Evolutionary conservation across 441 rosid genomes (phyloP).

Genomic region (Erodium trifolium): DNA sequence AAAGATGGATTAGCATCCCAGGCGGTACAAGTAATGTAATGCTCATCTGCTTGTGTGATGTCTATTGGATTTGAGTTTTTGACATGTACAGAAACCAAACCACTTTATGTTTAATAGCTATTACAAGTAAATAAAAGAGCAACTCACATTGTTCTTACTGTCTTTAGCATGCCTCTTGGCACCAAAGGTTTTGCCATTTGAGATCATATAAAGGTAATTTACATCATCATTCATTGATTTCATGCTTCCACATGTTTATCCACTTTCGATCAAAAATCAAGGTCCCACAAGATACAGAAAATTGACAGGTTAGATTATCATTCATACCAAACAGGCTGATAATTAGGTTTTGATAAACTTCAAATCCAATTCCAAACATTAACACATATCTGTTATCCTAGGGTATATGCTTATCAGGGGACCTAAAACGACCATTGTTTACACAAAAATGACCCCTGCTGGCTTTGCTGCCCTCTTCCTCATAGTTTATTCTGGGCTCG

Average conservation of each 20-base stretch:
- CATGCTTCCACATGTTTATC: too few relatives aligned
- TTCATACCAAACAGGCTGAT: background rate
- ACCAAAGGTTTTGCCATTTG: background rate
- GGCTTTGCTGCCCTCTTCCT: conserved; percentile 8
- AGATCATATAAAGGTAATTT: too few relatives aligned
- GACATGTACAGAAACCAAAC: conserved; percentile 36
- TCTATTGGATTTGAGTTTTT: conserved; percentile 10
- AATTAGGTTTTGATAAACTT: background rate
- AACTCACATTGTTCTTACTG: conserved; percentile 10
- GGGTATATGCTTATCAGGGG: background rate
- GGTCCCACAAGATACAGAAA: background rate
- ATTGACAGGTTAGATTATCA: too few relatives aligned
- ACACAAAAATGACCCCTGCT: background rate
- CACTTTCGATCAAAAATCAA: background rate
- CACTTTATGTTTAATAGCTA: conserved; percentile 18
- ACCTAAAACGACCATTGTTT: background rate
- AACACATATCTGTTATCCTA: too few relatives aligned
- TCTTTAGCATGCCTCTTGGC: background rate
- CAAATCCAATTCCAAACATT: background rate
- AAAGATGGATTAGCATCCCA: conserved; percentile 31
- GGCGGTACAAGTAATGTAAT: conserved; percentile 21
- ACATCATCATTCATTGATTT: too few relatives aligned
- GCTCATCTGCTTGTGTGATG: conserved; percentile 35
- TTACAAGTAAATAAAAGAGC: conserved; percentile 28
- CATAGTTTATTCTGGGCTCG: conserved; percentile 52